phyloP scores from a whole-genome alignment of 805 yeast species.

The Ogataea chonburiensis region DNA sequence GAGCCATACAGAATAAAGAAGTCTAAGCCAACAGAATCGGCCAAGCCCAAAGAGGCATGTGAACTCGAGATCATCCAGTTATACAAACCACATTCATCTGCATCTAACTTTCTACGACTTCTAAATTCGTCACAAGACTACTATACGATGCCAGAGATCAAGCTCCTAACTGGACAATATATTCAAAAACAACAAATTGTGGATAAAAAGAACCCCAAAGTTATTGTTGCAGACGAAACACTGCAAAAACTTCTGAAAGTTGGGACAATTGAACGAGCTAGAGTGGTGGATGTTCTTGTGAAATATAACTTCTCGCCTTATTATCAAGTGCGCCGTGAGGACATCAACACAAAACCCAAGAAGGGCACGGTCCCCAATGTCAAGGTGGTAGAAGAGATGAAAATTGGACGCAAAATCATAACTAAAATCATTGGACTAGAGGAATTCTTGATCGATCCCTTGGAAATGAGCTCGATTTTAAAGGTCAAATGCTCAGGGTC shows the following conservation, averaged over 20 bases:
- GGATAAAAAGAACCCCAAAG: slow-evolving; percentile 49
- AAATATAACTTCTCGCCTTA: slow-evolving; percentile 43
- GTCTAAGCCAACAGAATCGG: slow-evolving; percentile 6
- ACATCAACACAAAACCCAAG: slow-evolving; percentile 37
- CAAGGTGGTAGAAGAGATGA: slow-evolving; percentile 65
- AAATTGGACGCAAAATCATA: slow-evolving; percentile 77
- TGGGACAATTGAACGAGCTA: slow-evolving; percentile 39
- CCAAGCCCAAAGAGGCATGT: slow-evolving; percentile 6
- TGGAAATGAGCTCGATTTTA: slow-evolving; percentile 63
- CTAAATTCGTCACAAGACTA: slow-evolving; percentile 38
- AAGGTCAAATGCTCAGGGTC: slow-evolving; percentile 88
- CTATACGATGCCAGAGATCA: slow-evolving; percentile 57
- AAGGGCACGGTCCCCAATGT: slow-evolving; percentile 73
- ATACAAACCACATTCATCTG: slow-evolving; percentile 56
- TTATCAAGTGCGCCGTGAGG: slow-evolving; percentile 45
- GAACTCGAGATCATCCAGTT: slow-evolving; percentile 37
- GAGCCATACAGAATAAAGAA: slow-evolving; percentile 56
- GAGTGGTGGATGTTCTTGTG: slow-evolving; percentile 43
- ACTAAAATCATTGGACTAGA: slow-evolving; percentile 75
- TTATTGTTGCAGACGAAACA: slow-evolving; percentile 53
- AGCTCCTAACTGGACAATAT: slow-evolving; percentile 52
- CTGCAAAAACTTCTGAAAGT: slow-evolving; percentile 24
- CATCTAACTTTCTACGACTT: slow-evolving; percentile 46
- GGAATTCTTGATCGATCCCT: slow-evolving; percentile 61
- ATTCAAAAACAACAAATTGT: slow-evolving; percentile 52